A percentile compares a stretch with the other conserved stretches of the same genome.
phyloP scores from a whole-genome alignment of 495 filamentous ascomycete species.

The Oleoguttula mirabilis region DNA sequence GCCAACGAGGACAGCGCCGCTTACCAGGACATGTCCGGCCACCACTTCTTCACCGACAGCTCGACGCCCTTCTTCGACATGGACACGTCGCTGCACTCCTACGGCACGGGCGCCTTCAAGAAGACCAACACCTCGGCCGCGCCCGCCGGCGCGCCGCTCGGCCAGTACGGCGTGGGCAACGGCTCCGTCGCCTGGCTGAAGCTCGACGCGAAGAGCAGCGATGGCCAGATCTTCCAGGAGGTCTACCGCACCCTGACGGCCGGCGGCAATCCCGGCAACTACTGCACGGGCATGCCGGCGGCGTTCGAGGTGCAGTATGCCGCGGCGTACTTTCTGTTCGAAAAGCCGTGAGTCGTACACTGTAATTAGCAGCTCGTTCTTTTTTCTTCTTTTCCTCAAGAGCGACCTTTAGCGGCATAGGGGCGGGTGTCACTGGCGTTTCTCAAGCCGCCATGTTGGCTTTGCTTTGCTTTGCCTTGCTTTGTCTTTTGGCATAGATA shows the following conservation, averaged over 20 bases:
- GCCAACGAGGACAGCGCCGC: conserved; percentile 33
- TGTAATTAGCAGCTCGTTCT: not conserved
- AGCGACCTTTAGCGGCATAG: conserved; percentile 10
- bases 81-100: conserved; percentile 40
- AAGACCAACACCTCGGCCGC: conserved; percentile 41
- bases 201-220: conserved; percentile 23
- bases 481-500: too few relatives aligned
- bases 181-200: conserved; percentile 68
- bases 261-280: conserved; percentile 64
- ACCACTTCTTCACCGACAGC: conserved; percentile 61
- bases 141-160: conserved; percentile 45
- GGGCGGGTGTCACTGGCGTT: too few relatives aligned
- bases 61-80: conserved; percentile 71
- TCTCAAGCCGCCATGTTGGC: too few relatives aligned
- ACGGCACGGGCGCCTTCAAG: conserved; percentile 50
- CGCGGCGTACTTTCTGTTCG: conserved; percentile 52
- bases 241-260: conserved; percentile 82
- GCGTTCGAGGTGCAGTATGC: conserved; percentile 67
- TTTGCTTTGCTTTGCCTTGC: too few relatives aligned
- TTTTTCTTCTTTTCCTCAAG: too few relatives aligned
- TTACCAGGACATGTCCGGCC: conserved; percentile 52
- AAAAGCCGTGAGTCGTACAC: conserved; percentile 5
- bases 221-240: conserved; percentile 50
- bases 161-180: conserved; percentile 33
- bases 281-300: conserved; percentile 52